A percentile compares a stretch with the other conserved stretches of the same genome.
These are phyloP conservation scores for Elsinoe perseae DNA, from an alignment of 2,329 filamentous ascomycete genomes.

Conservation along the genomic window DNA sequence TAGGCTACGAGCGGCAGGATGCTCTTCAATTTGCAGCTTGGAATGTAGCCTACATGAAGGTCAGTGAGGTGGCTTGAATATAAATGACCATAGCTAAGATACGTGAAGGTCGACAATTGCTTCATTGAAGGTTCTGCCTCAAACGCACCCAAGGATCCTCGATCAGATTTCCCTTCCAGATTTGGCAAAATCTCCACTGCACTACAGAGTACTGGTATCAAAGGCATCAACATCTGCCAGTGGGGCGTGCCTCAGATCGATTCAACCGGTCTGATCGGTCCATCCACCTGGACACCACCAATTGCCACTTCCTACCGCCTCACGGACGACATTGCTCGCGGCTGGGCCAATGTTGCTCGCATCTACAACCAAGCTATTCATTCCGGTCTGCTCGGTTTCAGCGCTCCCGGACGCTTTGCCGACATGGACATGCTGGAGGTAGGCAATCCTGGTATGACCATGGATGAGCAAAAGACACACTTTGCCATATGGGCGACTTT, in stretches of 20 bases:
- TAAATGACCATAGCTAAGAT: not conserved
- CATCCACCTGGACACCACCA: constrained; percentile 26
- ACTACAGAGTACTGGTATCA: constrained; percentile 26
- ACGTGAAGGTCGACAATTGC: constrained; percentile 26
- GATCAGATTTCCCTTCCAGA: constrained; percentile 25
- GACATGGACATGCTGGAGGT: constrained; percentile 27
- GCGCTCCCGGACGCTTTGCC: constrained; percentile 24
- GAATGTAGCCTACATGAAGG: constrained; percentile 26
- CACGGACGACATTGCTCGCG: constrained; percentile 26
- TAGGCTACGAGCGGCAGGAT: constrained; percentile 24
- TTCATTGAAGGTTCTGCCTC: constrained; percentile 21
- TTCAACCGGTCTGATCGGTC: constrained; percentile 24
- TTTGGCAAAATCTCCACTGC: constrained; percentile 24
- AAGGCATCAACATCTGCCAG: constrained; percentile 25
- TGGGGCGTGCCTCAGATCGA: constrained; percentile 26
- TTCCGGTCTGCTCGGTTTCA: constrained; percentile 24
- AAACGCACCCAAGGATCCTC: constrained; percentile 26
- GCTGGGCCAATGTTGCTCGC: constrained; percentile 26
- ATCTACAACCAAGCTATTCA: constrained; percentile 28
- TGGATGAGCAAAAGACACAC: constrained; percentile 25
- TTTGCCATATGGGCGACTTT: constrained; percentile 28
- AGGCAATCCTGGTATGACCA: constrained; percentile 26
- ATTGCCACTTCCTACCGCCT: constrained; percentile 27
- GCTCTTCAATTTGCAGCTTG: constrained; percentile 25
- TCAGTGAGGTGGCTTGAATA: not conserved